Evolutionary conservation across 1,284 basidiomycete species (phyloP).

Genomic region (Austroboletus novae-zelandiae): DNA sequence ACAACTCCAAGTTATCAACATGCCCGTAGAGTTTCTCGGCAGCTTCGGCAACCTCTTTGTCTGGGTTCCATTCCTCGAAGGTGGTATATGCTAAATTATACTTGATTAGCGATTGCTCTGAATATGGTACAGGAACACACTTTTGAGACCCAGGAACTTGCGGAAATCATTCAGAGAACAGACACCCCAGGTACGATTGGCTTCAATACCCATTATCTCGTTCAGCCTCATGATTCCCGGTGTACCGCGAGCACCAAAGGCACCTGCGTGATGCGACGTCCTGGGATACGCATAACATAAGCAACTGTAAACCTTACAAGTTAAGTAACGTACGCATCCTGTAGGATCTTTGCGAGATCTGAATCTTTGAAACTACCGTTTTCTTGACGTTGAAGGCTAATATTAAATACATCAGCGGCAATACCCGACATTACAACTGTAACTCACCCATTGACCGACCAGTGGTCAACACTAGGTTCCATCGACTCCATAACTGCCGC

Average conservation of each 20-base stretch:
- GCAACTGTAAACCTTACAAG: neutral
- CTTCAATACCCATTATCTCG: constrained; percentile 81
- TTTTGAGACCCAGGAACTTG: constrained; percentile 72
- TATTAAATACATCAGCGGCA: neutral
- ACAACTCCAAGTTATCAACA: constrained; percentile 81
- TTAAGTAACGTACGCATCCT: constrained; percentile 54
- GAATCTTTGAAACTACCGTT: constrained; percentile 67
- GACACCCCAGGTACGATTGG: constrained; percentile 76
- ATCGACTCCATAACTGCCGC: constrained; percentile 38
- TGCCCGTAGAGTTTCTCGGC: constrained; percentile 77
- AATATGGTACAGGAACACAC: constrained; percentile 38
- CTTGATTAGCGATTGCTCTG: neutral
- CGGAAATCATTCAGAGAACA: constrained; percentile 88
- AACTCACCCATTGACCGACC: constrained; percentile 64
- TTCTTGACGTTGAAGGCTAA: constrained; percentile 58
- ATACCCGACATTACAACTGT: neutral
- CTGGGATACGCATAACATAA: constrained; percentile 34
- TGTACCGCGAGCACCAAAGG: constrained; percentile 78
- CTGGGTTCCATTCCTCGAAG: constrained; percentile 83
- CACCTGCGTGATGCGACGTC: constrained; percentile 69
- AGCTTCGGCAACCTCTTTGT: constrained; percentile 65
- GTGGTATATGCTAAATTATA: constrained; percentile 47
- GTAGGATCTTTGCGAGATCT: constrained; percentile 67
- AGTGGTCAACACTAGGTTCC: constrained; percentile 53
- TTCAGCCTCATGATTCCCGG: constrained; percentile 73